Evolutionary conservation across 192 early-diverging fungal species (phyloP), one percentile per base, ranked within the genome.

Genomic region (Cladochytrium replicatum): DNA sequence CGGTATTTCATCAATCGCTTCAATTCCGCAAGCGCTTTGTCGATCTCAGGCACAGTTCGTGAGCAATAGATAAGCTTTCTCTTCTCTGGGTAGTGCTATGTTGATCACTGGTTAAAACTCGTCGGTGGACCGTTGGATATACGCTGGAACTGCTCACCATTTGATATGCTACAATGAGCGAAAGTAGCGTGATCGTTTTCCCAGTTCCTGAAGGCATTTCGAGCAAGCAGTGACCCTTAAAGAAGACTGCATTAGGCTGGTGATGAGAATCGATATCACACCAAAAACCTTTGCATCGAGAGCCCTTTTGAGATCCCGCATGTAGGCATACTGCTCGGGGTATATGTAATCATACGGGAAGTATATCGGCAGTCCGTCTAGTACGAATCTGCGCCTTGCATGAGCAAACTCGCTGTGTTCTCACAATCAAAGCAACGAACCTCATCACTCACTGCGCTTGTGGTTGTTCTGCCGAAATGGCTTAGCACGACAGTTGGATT

Each of bases 131-230:
- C n/a, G 9, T 1, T 6, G 19, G 46, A 25, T 17, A 21, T 21
- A 7, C 0, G 29, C 17, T 9, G 43, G n/a, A 45, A 50, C 43
- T 11, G 24, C 15, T 29, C 29, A 89, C 87, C 75, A 80, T 72
- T 69, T 95, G 93, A 66, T 97, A 97, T 7, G 97, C 78, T 6
- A 99, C 80, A 51, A 99, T 97, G 6, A 99, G 67, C 2, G 94
- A 93, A 17, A 99, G 59, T 5, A 99, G 77, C 6, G 94, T 86
- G 5, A 99, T 78, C 1, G 97, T 99, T 60, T 99, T 99, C 31
- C 97, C 97, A 3, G 97, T 99, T 34, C 97, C 97, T 15, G 93
- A 97, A 27, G 97, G 97, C 90, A 97, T 97, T 69, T 99, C 97
- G 3, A 99, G 73, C 52, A 99, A 80, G 37, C 85, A 91, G 57